Evolutionary conservation across 2,329 filamentous ascomycete species (phyloP), one percentile per base, ranked within the genome.

Genomic region (Phaeoacremonium minimum): DNA sequence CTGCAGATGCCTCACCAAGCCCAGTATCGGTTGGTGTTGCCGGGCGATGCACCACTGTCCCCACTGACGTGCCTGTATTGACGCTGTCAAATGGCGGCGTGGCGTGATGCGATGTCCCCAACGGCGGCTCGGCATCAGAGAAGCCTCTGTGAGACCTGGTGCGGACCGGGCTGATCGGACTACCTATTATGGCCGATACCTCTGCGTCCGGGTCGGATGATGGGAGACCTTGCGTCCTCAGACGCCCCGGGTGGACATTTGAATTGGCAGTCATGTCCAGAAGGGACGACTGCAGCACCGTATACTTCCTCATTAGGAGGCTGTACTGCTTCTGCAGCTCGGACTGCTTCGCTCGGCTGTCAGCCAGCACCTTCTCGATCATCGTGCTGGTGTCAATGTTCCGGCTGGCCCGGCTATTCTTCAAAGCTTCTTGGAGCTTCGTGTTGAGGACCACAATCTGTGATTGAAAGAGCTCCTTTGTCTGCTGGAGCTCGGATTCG

Each of bases 281-380:
- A 5, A 76, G 46, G 3, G 64, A 64, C 7, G 66, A 68, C 51
- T 79, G 70, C 15, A 77, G 54, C 2, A 64, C 64, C 11, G 65
- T 70, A 49, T 75, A 75, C 47, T 74, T 75, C 35, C 65, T 67
- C 47, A 63, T 61, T 33, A 79, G 58, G 15, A 67, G 58, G 31
- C 58, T 57, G 46, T 74, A 66, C 40, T 74, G 72, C 49, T 64
- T 71, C 47, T 75, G 70, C 41, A 78, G 53, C 46, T 77, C 73
- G 1, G 64, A 59, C 42, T 78, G 71, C 52, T 72, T 75, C 1
- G 67, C 64, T 32, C 71, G 61, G 47, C 68, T 75, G n/a, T 71
- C 68, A 18, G 70, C 65, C 12, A 79, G 54, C 1, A 67, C 59
- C 5, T 46, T 58, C 39, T 75, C 66, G 2, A 76, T 49, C 13